A percentile compares a stretch with the other conserved stretches of the same genome.
Evolutionary conservation across 129 eudicot genomes (phyloP).

Genomic region (Apium graveolens): DNA sequence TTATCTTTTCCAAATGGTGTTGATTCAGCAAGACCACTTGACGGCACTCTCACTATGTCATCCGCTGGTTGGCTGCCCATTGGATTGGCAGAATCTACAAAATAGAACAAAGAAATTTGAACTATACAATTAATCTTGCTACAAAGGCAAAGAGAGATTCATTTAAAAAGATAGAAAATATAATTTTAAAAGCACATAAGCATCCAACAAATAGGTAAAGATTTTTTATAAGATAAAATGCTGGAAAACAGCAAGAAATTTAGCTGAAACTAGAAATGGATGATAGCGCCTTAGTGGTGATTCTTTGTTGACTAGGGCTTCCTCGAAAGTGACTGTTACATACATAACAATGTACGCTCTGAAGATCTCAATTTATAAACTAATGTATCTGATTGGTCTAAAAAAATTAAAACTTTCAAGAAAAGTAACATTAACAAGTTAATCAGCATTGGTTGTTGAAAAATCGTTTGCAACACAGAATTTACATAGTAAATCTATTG

Average conservation of each 20-base stretch:
- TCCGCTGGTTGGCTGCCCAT: conserved; percentile 19
- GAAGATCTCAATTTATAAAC: not conserved
- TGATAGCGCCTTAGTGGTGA: not conserved
- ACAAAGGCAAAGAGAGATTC: not conserved
- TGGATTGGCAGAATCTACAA: not conserved
- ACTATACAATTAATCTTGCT: not conserved
- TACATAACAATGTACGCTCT: not conserved
- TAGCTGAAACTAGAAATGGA: not conserved
- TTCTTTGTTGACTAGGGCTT: not conserved
- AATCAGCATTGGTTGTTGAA: not conserved
- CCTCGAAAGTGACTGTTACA: not conserved
- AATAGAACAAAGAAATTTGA: not conserved
- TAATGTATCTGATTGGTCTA: not conserved
- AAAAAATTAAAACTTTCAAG: not conserved
- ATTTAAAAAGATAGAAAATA: not conserved
- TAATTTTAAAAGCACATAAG: not conserved
- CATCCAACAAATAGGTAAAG: not conserved
- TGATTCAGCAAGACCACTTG: conserved; percentile 15
- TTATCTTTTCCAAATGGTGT: not conserved
- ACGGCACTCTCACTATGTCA: conserved; percentile 7
- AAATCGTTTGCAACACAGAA: not conserved
- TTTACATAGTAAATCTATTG: not conserved
- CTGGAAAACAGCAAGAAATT: not conserved
- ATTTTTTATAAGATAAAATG: not conserved
- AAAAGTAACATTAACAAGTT: not conserved